Conservation (phyloP, 1,139 yeast species). For the Hyphopichia buzzinii region DNA sequence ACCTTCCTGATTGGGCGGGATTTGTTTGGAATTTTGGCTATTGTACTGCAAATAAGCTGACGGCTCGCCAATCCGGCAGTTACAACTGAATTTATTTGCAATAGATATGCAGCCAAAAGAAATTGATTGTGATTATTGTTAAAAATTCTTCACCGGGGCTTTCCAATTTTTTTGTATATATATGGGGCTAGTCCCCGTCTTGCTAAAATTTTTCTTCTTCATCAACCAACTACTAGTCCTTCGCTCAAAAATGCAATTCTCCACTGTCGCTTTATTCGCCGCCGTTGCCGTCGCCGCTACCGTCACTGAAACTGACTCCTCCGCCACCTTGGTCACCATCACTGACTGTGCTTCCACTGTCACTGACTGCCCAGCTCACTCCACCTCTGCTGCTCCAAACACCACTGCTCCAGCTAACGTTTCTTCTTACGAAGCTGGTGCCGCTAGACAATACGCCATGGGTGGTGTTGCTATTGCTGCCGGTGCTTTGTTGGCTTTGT, state of each 20-base stretch:
- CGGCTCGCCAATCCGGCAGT: neutral
- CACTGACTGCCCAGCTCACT: slow-evolving; percentile 40
- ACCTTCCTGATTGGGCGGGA: neutral
- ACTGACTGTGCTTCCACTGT: slow-evolving; percentile 41
- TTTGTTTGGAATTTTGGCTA: neutral
- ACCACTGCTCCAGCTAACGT: slow-evolving; percentile 26
- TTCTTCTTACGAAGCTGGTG: slow-evolving; percentile 38
- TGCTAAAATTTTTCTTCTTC: slow-evolving; percentile 7
- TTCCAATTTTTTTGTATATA: neutral
- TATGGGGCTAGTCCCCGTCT: neutral
- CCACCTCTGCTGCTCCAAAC: slow-evolving; percentile 16
- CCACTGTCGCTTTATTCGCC: slow-evolving; percentile 46
- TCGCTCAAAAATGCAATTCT: slow-evolving; percentile 42
- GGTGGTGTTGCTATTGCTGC: slow-evolving; percentile 53
- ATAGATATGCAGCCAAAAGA: too few species aligned
- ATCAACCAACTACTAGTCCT: slow-evolving; percentile 27
- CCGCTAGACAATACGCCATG: slow-evolving; percentile 35
- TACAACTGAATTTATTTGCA: neutral
- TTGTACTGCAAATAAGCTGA: neutral
- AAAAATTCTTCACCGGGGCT: too few species aligned
- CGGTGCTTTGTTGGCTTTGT: slow-evolving; percentile 53
- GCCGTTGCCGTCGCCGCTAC: slow-evolving; percentile 35
- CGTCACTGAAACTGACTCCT: slow-evolving; percentile 29
- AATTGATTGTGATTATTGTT: too few species aligned
- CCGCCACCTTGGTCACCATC: slow-evolving; percentile 37